Base-by-base conservation (phyloP, 306 rosid genomes). In the Rubus idaeus region DNA sequence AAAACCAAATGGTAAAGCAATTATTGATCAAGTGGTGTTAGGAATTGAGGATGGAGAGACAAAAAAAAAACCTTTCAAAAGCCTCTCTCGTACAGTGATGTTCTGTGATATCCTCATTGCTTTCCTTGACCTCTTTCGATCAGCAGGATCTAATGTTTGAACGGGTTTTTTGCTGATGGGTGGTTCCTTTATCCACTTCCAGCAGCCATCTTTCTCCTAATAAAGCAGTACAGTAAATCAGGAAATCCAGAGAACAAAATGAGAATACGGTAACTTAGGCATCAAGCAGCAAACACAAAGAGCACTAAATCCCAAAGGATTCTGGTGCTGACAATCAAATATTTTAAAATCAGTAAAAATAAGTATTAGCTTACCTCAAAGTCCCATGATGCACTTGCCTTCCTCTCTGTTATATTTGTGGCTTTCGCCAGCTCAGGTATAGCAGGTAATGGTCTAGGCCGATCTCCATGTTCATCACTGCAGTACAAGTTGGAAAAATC, bases 401-500 rank as follows among this genome's bases (percentile, higher is more conserved):
- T 83, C 66, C 94, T 89, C 80, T 83, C 89, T 2, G 86, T 83
- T 41, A 89, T 12, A 23, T 89, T 88, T 8, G 74, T 30, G 3
- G 92, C 94, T 17, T 83, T 77, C 21, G 78, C 77, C 79, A 89
- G 53, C 84, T 91, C 90, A 3, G 76, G 62, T 40, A 91, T 75
- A 11, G 5, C 69, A 65, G 96, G 96, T 42, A 89, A 73, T 4
- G 80, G 71, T 18, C 90, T 87, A 45, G 93, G 96, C 0, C 86
- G 88, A 53, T 91, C 94, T 26, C 94, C 96, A 78, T 50, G 57
- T 21, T 83, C 89, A 73, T 89, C 97, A 71, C 97, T 91, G 76
- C 35, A 76, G 65, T 82, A 62, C 68, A 75, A 66, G 42, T 70
- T 45, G 46, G n/a, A 53, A 63, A 41, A 18, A 61, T 37, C 76